Base-by-base conservation (phyloP, 768 basidiomycete species). In the Leccinum olivaceopallidum region DNA sequence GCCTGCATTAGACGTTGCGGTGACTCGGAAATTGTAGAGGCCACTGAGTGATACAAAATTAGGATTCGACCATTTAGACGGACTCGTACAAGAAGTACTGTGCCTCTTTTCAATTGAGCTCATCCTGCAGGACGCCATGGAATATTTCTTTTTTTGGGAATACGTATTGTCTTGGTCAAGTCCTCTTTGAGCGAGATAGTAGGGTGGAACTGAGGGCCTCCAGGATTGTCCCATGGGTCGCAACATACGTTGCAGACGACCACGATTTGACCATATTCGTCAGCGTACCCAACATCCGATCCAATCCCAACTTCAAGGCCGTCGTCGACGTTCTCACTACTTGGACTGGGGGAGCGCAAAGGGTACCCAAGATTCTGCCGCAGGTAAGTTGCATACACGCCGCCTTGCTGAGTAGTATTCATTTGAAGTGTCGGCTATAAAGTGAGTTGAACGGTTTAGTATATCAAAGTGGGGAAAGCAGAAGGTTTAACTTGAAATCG, bases 251-350 rank as follows among this genome's bases (percentile, higher is more conserved):
- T 76, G 65, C 76, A 77, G 1, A 76, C 63, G 58, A 71, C 70
- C 32, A 67, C 61, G 37, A 78, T 61, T 37, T 14, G 28, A n/a
- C 76, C 76, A 37, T 64, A 39, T 0, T 62, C 58, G 6, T 68
- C 67, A 14, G 76, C 50, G 24, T 72, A 64, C 14, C 73, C 74
- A 8, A 77, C 71, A 60, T 78, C 76, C 1, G 24, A 26, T 26
- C 76, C 76, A n/a, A 77, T 73, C 37, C 60, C 68, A 20, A 26
- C 24, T 26, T 26, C 4, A 26, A 26, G 26, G 26, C 26, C 26
- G 26, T 26, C 4, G 26, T 26, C 26, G 26, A 26, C 26, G 4
- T 26, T 26, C 4, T 26, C 26, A 26, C 26, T 26, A 26, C 24
- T 26, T 26, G 26, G 69, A 14, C 68, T 64, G 6, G 75, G 76